These are phyloP conservation scores for Thalia dealbata DNA, from an alignment of 176 grass and related monocot genomes.

Conservation along the genomic window DNA sequence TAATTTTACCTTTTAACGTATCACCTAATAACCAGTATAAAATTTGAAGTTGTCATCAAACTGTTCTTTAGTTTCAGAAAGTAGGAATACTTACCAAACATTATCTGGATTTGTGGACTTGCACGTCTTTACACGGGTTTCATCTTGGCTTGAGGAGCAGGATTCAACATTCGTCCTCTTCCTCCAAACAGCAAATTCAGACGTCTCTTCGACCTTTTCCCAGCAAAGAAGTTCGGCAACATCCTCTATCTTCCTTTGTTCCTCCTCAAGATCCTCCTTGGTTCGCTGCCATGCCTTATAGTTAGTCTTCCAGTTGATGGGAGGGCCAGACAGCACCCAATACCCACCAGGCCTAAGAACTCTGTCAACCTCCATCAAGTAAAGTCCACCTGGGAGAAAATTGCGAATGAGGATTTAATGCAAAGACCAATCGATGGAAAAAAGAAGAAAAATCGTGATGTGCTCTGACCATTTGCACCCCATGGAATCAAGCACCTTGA, in stretches of 20 bases:
- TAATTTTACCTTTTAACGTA: too few relatives aligned
- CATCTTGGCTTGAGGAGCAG: constrained; percentile 34
- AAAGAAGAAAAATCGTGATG: background rate
- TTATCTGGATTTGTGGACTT: constrained; percentile 45
- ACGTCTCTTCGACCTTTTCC: constrained; percentile 67
- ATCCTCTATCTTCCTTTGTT: constrained; percentile 75
- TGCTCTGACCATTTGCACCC: constrained; percentile 51
- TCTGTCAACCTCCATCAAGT: constrained; percentile 90
- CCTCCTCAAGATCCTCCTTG: constrained; percentile 53
- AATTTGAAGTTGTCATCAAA: too few relatives aligned
- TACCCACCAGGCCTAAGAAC: constrained; percentile 83
- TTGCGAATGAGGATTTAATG: constrained; percentile 6
- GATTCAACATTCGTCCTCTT: constrained; percentile 56
- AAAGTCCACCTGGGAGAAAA: constrained; percentile 57
- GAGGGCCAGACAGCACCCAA: constrained; percentile 85
- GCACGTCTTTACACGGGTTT: constrained; percentile 26
- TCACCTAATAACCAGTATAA: too few relatives aligned
- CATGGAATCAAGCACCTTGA: constrained; percentile 91
- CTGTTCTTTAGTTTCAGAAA: too few relatives aligned
- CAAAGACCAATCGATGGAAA: constrained; percentile 19
- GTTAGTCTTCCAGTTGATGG: constrained; percentile 69
- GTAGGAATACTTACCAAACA: constrained; percentile 40
- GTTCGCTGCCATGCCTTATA: constrained; percentile 51
- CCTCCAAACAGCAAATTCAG: constrained; percentile 60
- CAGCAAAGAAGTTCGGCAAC: constrained; percentile 66